Evolutionary conservation across 257 asterid genomes (phyloP), one percentile per base, ranked within the genome.

Genomic region (Handroanthus guayacan): DNA sequence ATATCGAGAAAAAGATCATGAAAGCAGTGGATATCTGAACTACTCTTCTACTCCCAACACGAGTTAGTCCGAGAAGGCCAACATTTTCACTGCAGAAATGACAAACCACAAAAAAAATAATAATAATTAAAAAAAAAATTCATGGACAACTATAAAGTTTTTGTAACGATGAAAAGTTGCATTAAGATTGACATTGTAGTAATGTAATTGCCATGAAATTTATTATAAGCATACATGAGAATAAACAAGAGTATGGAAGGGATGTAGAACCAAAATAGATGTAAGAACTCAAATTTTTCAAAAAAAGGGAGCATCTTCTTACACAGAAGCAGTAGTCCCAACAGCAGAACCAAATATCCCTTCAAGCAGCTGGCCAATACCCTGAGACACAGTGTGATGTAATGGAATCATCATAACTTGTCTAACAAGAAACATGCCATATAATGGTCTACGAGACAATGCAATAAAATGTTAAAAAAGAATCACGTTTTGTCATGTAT

Each of bases 1-100:
- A 95, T 87, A 95, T 93, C 6, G 99, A 86, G 88, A 95, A 95
- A 87, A 95, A 95, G 86, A 95, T 75, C 99, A 95, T 95, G 92
- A 95, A 95, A 73, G 86, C 95, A 20, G 92, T 86, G 47, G 99
- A 93, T 82, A 95, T 87, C 81, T 95, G 97, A 67, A 93, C 99
- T 25, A 85, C 98, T 85, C 99, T 86, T 88, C 99, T 89, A 89
- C 99, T 95, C 79, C 99, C 99, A 4, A 95, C 97, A 38, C 97
- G 98, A 76, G 98, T 93, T 69, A 95, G 88, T 78, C 99, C 99
- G 20, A 95, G 88, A 74, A 95, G 97, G 69, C 99, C 99, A 3
- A 95, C 97, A 82, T 95, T 93, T 87, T 95, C 99, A 31, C 98
- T 95, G 90, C 84, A 86, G 7, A 69, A 75, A 69, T 8, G 67